Conservation (phyloP, 2,329 filamentous ascomycete species). For the Xylaria sp. region DNA sequence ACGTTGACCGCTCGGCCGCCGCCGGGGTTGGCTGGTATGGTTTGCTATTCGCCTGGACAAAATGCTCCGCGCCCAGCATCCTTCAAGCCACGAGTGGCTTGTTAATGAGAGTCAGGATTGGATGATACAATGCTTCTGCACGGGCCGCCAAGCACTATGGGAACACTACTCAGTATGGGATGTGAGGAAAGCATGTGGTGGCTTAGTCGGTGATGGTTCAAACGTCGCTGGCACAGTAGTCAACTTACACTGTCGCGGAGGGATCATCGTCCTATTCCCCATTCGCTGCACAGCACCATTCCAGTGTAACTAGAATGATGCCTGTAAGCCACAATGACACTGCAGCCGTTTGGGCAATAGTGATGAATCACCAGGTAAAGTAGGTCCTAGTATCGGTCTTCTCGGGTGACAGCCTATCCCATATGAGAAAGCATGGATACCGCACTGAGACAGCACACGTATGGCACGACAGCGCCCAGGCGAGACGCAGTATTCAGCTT, state of each 20-base stretch:
- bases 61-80: constrained; percentile 7
- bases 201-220: background rate
- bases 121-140: constrained; percentile 12
- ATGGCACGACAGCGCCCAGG: background rate
- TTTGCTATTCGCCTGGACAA: constrained; percentile 1
- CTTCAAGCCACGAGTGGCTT: constrained; percentile 7
- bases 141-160: background rate
- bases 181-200: background rate
- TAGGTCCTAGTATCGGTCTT: no score
- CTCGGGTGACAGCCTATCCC: background rate
- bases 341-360: no score
- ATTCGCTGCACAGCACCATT: background rate
- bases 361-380: no score
- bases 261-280: background rate
- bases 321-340: background rate
- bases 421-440: background rate
- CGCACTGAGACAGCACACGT: background rate
- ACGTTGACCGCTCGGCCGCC: background rate
- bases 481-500: background rate
- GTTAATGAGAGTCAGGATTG: background rate
- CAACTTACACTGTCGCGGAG: background rate
- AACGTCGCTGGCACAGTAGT: background rate
- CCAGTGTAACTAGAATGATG: no score
- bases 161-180: no score
- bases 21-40: constrained; percentile 2